Evolutionary conservation across 1,284 basidiomycete species (phyloP), one percentile per base, ranked within the genome.

Genomic region (Apiotrichum sp.): DNA sequence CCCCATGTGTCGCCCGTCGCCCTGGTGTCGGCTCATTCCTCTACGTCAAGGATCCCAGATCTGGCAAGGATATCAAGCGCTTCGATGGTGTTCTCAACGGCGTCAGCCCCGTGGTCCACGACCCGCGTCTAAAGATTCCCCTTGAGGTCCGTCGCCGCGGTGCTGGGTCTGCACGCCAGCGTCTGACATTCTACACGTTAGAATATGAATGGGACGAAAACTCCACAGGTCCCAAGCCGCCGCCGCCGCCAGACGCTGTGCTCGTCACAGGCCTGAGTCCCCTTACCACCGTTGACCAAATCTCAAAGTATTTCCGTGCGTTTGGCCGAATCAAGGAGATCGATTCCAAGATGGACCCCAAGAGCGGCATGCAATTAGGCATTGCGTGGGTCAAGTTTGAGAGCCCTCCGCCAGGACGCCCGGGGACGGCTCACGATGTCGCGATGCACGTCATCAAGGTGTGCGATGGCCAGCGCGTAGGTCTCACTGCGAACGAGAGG

Each of bases 321-420:
- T 82, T 88, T 66, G 93, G 93, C 2, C 71, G 78, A 10, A 80
- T 95, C 64, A 67, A 80, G 9, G 82, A 84, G 10, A 85, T 89
- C 56, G 87, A 93, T 62, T 83, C 86, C 39, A 89, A 93, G 69
- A 83, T 88, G 59, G 88, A 96, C 75, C 81, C 83, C 47, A 80
- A 82, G 52, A 91, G 85, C 22, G 92, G 92, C 11, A 86, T 84
- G 59, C 84, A 87, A 13, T 80, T 97, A 3, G 93, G 93, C 6
- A 84, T 97, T 42, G 84, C 89, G 51, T 85, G 83, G 69, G 81
- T 97, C 65, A 84, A 82, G 60, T 97, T 82, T 70, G 73, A 70
- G 41, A 65, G 61, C 9, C 74, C 68, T 34, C 59, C 56, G 22
- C 57, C 59, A 13, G 66, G 68, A 8, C 59, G 53, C 14, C 47